Evolutionary conservation across 2,329 filamentous ascomycete species (phyloP), one percentile per base, ranked within the genome.

Genomic region (Microdochium paspali): DNA sequence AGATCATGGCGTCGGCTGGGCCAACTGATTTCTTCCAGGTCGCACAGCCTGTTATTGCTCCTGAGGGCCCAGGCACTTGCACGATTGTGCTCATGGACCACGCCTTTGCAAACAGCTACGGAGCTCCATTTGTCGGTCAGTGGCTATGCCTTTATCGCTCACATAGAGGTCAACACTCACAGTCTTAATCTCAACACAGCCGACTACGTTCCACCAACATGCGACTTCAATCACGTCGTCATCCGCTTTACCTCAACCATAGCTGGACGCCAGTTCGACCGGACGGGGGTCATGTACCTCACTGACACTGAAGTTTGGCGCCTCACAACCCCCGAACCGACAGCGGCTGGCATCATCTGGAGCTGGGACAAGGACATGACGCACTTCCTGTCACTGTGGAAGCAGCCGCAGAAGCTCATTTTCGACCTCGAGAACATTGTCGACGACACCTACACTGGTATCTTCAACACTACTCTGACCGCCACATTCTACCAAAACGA

Each of bases 271-370:
- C 88, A 94, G 56, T 90, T 78, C 63, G 88, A 94, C 61, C 77
- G 87, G 32, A 72, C 91, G 9, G 88, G 80, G 3, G 64, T 84
- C 26, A 82, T 93, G 74, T 93, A 84, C 56, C 71, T 93, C 31
- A 80, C 80, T 35, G 85, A 91, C 61, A 80, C 78, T 10, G 87
- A 94, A 61, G 74, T 94, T n/a, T 93, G 85, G 72, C 74, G 87
- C 23, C 90, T 87, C 2, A 90, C 86, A 4, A 94, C 88, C 1
- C 85, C 87, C 3, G 85, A 94, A 66, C 87, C 88, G 1, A 87
- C 80, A 0, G 54, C 57, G 3, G 56, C 67, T 4, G 87, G 87
- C 6, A 90, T 93, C 51, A 68, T 75, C 42, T 91, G 85, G 85
- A 81, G 77, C 1, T 89, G 87, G 59, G 69, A 82, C 47, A 93